A percentile compares a stretch with the other conserved stretches of the same genome.
phyloP scores from a whole-genome alignment of 306 rosid species.

The Gastrolobium villosum region DNA sequence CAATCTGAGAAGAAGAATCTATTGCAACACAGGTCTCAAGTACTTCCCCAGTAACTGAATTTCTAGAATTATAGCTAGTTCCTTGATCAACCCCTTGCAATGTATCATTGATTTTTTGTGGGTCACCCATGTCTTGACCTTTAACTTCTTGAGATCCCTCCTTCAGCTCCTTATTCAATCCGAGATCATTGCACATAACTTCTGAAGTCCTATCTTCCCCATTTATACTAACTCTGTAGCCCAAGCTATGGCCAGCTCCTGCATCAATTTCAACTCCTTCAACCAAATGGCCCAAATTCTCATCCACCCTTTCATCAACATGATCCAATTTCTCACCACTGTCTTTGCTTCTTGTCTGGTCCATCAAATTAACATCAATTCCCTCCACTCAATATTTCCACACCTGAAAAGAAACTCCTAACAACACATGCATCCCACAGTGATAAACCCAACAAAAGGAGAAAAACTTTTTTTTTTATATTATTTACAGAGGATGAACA shows the following conservation, averaged over 20 bases:
- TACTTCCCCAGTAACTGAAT: conserved; percentile 49
- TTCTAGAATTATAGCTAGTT: conserved; percentile 49
- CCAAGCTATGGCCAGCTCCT: conserved; percentile 42
- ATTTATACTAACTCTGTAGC: conserved; percentile 40
- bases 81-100: conserved; percentile 52
- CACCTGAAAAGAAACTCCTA: conserved; percentile 44
- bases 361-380: conserved; percentile 48
- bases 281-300: conserved; percentile 32
- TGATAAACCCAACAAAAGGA: conserved; percentile 17
- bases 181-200: conserved; percentile 43
- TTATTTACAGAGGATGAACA: conserved; percentile 40
- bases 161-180: conserved; percentile 49
- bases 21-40: conserved; percentile 57
- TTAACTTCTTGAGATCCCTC: conserved; percentile 39
- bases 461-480: too few species aligned
- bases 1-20: conserved; percentile 56
- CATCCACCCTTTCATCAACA: conserved; percentile 43
- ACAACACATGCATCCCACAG: background rate
- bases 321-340: conserved; percentile 45
- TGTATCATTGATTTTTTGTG: conserved; percentile 39
- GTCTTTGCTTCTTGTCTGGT: conserved; percentile 35
- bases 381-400: conserved; percentile 40
- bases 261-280: conserved; percentile 52
- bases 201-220: conserved; percentile 47
- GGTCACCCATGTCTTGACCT: conserved; percentile 23